Evolutionary conservation across 345 rosid species (phyloP).

Genomic region (Durio zibethinus): DNA sequence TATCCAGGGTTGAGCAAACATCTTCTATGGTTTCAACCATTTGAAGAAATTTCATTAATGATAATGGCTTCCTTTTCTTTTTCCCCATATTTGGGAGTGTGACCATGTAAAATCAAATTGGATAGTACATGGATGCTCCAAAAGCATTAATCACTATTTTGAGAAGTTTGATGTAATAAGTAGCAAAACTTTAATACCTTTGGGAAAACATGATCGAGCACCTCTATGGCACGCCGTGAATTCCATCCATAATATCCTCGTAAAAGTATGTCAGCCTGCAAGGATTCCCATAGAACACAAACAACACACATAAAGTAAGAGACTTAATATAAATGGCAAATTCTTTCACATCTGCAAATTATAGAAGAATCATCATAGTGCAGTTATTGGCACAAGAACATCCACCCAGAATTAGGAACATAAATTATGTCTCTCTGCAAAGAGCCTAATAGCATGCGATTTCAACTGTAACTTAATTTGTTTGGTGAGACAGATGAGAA

Average conservation of each 20-base stretch:
- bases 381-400: not conserved
- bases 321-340: too few species aligned
- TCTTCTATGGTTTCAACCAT: too few species aligned
- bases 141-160: not conserved
- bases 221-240: slow-evolving; percentile 80
- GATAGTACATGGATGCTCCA: not conserved
- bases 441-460: too few species aligned
- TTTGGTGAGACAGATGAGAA: too few species aligned
- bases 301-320: not conserved
- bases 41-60: too few species aligned
- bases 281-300: not conserved
- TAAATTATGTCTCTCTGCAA: too few species aligned
- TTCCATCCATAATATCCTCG: slow-evolving; percentile 96
- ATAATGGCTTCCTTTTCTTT: not conserved
- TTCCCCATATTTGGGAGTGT: not conserved
- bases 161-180: not conserved
- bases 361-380: not conserved
- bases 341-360: not conserved
- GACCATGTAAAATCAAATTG: not conserved
- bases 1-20: too few species aligned
- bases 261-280: slow-evolving; percentile 79
- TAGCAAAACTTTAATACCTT: slow-evolving; percentile 42
- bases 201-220: slow-evolving; percentile 77
- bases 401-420: not conserved
- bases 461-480: too few species aligned